Percentiles rank a stretch among this genome's conserved stretches.
Evolutionary conservation across 2,329 filamentous ascomycete species (phyloP).

Genomic region (Fusarium mundagurra): DNA sequence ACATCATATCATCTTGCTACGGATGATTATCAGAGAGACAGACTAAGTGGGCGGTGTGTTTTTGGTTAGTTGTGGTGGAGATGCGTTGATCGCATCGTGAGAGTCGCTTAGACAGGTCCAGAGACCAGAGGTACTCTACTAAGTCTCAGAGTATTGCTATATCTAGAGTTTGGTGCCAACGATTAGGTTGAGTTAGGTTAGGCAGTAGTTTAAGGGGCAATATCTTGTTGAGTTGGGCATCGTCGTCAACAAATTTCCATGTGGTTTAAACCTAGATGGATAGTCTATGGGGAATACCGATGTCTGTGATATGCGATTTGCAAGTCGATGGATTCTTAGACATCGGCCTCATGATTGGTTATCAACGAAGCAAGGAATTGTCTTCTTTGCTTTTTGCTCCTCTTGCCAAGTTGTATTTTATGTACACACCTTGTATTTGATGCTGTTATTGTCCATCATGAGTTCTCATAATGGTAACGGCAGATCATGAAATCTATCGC

Average conservation of each 20-base stretch:
- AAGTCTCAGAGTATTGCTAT: not conserved
- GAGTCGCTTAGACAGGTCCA: not conserved
- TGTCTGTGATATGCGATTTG: not conserved
- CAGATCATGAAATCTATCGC: slow-evolving; percentile 31
- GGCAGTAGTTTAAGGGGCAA: not conserved
- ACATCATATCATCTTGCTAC: slow-evolving; percentile 37
- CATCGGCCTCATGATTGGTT: slow-evolving; percentile 3
- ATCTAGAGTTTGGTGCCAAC: slow-evolving; percentile 2
- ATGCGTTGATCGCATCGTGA: slow-evolving; percentile 18
- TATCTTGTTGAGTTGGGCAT: slow-evolving; percentile 22
- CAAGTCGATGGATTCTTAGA: not conserved
- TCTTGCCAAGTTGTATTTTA: not conserved
- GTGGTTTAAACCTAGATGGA: not conserved
- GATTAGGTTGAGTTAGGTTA: not conserved
- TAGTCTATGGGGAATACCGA: not conserved
- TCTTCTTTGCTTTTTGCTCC: not conserved
- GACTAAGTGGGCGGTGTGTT: slow-evolving; percentile 23
- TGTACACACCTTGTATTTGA: not conserved
- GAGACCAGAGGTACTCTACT: not conserved
- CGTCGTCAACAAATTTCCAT: slow-evolving; percentile 13
- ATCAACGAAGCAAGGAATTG: not conserved
- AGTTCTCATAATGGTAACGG: slow-evolving; percentile 17
- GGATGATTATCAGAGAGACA: not conserved
- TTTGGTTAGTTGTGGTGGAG: not conserved
- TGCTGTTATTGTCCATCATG: slow-evolving; percentile 22